These are phyloP conservation scores for Plasmodium coatneyi DNA, from an alignment of 169 alveolate species.

Conservation along the genomic window DNA sequence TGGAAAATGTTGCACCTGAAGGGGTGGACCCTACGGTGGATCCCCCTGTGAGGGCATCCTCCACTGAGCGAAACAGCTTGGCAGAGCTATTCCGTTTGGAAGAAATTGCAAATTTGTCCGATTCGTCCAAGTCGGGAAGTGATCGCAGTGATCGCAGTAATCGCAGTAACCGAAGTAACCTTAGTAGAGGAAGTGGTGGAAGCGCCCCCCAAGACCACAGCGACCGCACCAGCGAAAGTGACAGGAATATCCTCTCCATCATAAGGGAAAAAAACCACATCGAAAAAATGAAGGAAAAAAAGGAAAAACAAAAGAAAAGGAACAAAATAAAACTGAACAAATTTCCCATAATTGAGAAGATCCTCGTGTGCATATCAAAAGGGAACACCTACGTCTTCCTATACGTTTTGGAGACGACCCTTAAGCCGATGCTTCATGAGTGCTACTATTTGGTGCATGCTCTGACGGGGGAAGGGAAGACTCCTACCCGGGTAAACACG, in stretches of 20 bases:
- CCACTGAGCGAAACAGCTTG: neutral
- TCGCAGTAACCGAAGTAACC: neutral
- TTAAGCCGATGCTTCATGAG: slow-evolving; percentile 29
- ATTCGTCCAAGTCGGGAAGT: neutral
- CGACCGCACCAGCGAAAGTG: neutral
- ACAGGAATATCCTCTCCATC: slow-evolving; percentile 16
- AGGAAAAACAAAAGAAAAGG: slow-evolving; percentile 7
- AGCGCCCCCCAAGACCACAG: neutral
- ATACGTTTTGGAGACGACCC: neutral
- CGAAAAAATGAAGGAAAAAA: slow-evolving; percentile 40
- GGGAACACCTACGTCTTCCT: slow-evolving; percentile 17
- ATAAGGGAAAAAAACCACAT: slow-evolving; percentile 46
- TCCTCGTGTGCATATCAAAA: slow-evolving; percentile 15
- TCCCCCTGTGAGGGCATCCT: neutral
- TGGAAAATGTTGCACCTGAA: neutral
- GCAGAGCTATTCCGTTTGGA: neutral
- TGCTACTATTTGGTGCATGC: slow-evolving; percentile 25
- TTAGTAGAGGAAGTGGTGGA: neutral
- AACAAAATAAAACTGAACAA: slow-evolving; percentile 46
- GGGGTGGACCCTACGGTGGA: neutral
- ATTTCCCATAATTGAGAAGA: slow-evolving; percentile 27
- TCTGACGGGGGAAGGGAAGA: neutral
- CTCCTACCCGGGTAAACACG: neutral
- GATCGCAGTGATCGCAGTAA: neutral
- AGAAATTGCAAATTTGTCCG: neutral